Evolutionary conservation across 805 yeast species (phyloP).

Genomic region (Starmerella gropengiesseri): DNA sequence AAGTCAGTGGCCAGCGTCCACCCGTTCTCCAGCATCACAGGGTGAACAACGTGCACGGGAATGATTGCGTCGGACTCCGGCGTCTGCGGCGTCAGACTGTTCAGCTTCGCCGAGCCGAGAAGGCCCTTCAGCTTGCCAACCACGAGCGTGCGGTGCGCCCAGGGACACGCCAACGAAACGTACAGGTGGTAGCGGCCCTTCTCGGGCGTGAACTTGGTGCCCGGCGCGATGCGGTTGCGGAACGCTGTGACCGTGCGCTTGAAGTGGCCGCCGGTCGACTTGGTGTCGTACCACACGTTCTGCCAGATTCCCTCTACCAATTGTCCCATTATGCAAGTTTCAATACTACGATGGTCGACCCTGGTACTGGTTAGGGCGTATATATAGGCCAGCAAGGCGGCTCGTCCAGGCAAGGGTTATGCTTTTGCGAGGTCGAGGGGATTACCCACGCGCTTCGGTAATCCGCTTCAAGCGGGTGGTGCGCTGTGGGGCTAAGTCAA

Average conservation of each 20-base stretch:
- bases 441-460: too few relatives aligned
- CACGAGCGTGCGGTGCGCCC: constrained; percentile 84
- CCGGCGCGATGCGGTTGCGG: constrained; percentile 22
- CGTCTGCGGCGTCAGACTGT: constrained; percentile 8
- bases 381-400: too few relatives aligned
- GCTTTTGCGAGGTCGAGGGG: too few relatives aligned
- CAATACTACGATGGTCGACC: too few relatives aligned
- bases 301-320: constrained; percentile 26
- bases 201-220: constrained; percentile 50
- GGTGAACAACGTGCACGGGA: constrained; percentile 64
- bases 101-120: constrained; percentile 7
- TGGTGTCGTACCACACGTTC: constrained; percentile 26
- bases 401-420: too few relatives aligned
- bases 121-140: constrained; percentile 66
- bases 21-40: constrained; percentile 79
- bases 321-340: constrained; percentile 20
- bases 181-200: constrained; percentile 74
- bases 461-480: too few relatives aligned
- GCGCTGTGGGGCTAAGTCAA: too few relatives aligned
- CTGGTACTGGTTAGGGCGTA: too few relatives aligned
- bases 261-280: constrained; percentile 25
- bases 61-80: constrained; percentile 32
- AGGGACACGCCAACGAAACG: constrained; percentile 86
- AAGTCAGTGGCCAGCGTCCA: constrained; percentile 67
- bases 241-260: constrained; percentile 22